Evolutionary conservation across 2,329 filamentous ascomycete genomes (phyloP), one percentile per base, ranked within the genome.

Genomic region (Daldinia sp.): DNA sequence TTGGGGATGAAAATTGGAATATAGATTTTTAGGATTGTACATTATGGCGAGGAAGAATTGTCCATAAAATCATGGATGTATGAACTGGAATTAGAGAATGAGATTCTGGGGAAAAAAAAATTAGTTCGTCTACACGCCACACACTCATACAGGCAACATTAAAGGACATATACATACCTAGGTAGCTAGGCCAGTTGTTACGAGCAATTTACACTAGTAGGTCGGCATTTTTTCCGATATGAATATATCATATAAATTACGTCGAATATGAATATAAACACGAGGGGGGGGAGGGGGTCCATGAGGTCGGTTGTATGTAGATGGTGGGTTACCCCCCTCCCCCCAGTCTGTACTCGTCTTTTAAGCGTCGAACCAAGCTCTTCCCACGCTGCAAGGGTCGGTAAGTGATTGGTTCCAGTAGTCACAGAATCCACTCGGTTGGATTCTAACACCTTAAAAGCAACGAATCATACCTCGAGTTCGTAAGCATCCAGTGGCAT

Each of bases 1-100:
- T 68, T 9, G 63, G 63, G 3, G 64, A 66, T 39, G 58, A 62
- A 8, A 58, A 59, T 58, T 69, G 59, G 64, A 61, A 66, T 34
- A 64, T 70, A 25, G 66, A 68, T 7, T 68, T 68, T 41, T 70
- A 52, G 32, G 10, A 29, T 6, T 17, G 6, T 41, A 4, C 4
- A 30, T 9, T 8, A 27, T 21, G 8, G 2, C 11, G 27, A 6
- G 17, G 9, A 17, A 10, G 17, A 2, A 41, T 21, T 30, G 45
- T 15, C 30, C 27, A 11, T 19, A 13, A 43, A 15, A 4, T 25
- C 15, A 15, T 3, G 13, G 23, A 37, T 23, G 21, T 23, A 23
- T 37, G 9, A 52, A 15, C 1, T 17, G 19, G 43, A 30, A 15
- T 2, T 17, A 30, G 43, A 30, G 45, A 32, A 48, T 27, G 21